A percentile compares a stretch with the other conserved stretches of the same genome.
phyloP scores from a whole-genome alignment of 257 asterid genomes.

The Lycium ferocissimum region DNA sequence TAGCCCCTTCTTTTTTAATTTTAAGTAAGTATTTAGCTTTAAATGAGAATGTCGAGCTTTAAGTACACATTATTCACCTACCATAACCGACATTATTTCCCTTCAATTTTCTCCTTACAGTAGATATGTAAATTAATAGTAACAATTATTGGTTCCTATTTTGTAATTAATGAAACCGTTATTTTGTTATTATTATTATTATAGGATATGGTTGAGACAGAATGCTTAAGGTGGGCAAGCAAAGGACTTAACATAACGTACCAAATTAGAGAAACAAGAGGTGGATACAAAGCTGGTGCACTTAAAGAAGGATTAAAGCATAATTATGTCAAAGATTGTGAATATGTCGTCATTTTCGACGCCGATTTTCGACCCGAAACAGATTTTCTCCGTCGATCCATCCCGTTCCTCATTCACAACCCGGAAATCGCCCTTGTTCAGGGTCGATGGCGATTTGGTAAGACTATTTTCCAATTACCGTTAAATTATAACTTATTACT shows the following conservation, averaged over 20 bases:
- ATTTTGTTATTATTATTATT: neutral
- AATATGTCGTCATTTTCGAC: slow-evolving; percentile 82
- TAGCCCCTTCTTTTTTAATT: no score
- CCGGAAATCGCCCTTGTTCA: slow-evolving; percentile 85
- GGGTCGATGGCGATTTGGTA: slow-evolving; percentile 97
- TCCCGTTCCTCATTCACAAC: slow-evolving; percentile 82
- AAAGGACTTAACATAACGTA: slow-evolving; percentile 80
- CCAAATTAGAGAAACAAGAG: slow-evolving; percentile 81
- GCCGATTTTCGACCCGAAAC: slow-evolving; percentile 97
- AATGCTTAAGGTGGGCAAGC: slow-evolving; percentile 89
- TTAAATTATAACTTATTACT: no score
- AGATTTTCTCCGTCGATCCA: slow-evolving; percentile 78
- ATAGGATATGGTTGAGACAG: slow-evolving; percentile 93
- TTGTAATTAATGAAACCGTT: neutral
- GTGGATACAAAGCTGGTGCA: slow-evolving; percentile 98
- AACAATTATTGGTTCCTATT: neutral
- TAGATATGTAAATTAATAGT: neutral
- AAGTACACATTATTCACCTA: slow-evolving; percentile 20
- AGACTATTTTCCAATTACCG: neutral
- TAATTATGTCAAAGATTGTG: slow-evolving; percentile 80
- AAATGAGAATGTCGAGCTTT: neutral
- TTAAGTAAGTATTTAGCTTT: neutral
- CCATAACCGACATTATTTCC: neutral
- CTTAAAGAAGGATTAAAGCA: slow-evolving; percentile 89
- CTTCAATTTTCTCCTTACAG: neutral